These are phyloP conservation scores for Chlamydomonas asymmetrica DNA, from an alignment of 139 green algal genomes.

Conservation along the genomic window DNA sequence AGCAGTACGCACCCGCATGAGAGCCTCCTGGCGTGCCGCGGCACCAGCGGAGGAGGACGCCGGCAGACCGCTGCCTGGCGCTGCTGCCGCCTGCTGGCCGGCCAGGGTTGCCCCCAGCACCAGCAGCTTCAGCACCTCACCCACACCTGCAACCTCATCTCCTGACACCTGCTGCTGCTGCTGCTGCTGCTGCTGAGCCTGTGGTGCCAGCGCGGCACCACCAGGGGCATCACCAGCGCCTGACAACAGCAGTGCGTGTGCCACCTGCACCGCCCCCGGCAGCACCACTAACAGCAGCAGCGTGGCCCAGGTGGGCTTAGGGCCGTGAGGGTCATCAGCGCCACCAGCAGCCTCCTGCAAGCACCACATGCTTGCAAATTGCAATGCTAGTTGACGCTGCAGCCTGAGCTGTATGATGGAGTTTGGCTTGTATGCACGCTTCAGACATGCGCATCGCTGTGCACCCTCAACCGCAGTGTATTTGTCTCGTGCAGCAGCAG, in stretches of 20 bases:
- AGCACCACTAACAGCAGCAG: neutral
- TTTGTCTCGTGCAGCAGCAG: too few species aligned
- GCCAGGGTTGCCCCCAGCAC: slow-evolving; percentile 47
- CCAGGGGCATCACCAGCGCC: too few species aligned
- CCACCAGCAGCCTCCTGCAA: neutral
- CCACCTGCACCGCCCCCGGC: neutral
- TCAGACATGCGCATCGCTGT: too few species aligned
- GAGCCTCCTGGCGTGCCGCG: neutral
- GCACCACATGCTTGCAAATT: too few species aligned
- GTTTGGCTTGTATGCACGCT: too few species aligned
- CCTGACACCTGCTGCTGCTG: neutral
- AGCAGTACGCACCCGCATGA: slow-evolving; percentile 14
- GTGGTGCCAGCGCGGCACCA: too few species aligned
- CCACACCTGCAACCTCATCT: slow-evolving; percentile 7
- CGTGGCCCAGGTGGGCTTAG: neutral
- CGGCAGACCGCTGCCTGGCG: too few species aligned
- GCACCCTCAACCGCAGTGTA: too few species aligned
- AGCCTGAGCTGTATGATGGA: too few species aligned
- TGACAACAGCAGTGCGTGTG: too few species aligned
- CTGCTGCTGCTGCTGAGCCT: neutral
- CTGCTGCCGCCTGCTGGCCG: neutral
- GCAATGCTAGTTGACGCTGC: too few species aligned
- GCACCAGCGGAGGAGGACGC: slow-evolving; percentile 6
- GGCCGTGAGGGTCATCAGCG: neutral
- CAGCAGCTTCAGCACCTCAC: slow-evolving; percentile 54